These are phyloP conservation scores for Penicillium sp. DNA, from an alignment of 2,329 filamentous ascomycete genomes.

Conservation along the genomic window DNA sequence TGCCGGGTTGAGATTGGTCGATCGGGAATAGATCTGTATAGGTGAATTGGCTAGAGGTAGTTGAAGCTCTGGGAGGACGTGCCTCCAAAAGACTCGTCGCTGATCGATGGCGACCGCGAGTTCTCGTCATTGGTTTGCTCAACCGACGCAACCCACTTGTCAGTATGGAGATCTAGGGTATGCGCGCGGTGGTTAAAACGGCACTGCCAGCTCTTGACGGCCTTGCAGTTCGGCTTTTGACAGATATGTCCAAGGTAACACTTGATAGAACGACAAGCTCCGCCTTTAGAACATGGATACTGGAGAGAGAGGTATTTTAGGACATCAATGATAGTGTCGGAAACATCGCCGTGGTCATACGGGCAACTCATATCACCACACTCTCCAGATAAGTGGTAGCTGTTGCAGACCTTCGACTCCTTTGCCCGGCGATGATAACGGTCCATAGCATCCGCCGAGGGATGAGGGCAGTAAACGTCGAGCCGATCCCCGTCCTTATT, in stretches of 20 bases:
- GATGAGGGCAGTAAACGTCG: slow-evolving; percentile 43
- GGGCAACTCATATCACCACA: slow-evolving; percentile 41
- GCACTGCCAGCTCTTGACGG: slow-evolving; percentile 29
- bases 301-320: slow-evolving; percentile 47
- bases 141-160: slow-evolving; percentile 24
- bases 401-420: slow-evolving; percentile 50
- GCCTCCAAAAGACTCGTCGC: slow-evolving; percentile 14
- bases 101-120: slow-evolving; percentile 12
- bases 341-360: slow-evolving; percentile 49
- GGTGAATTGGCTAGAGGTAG: not conserved
- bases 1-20: not conserved
- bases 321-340: slow-evolving; percentile 38
- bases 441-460: slow-evolving; percentile 37
- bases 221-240: slow-evolving; percentile 34
- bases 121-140: slow-evolving; percentile 16
- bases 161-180: slow-evolving; percentile 23
- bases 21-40: too few relatives aligned
- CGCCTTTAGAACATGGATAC: slow-evolving; percentile 42
- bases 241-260: slow-evolving; percentile 50
- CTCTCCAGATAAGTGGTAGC: slow-evolving; percentile 43
- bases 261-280: slow-evolving; percentile 42
- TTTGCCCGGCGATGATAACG: slow-evolving; percentile 41
- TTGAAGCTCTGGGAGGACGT: slow-evolving; percentile 3
- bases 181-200: slow-evolving; percentile 30
- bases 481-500: slow-evolving; percentile 50